Evolutionary conservation across 495 filamentous ascomycete species (phyloP), one percentile per base, ranked within the genome.

Genomic region (Amniculicola lignicola): DNA sequence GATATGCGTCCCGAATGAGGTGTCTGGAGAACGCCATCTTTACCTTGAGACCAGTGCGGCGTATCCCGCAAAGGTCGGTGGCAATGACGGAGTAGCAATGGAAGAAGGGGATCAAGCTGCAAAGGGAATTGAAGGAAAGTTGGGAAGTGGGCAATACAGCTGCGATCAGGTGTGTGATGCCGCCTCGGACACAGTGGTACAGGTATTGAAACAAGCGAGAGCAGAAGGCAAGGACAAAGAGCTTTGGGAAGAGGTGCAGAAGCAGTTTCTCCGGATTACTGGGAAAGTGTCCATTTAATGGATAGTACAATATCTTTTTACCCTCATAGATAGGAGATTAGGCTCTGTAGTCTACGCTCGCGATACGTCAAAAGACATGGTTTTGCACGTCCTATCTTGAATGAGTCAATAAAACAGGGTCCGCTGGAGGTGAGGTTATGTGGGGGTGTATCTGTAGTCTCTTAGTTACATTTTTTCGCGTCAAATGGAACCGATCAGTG

Each of bases 11-110:
- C 62, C 72, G 0, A 27, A 54, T 1, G 59, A 66, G 9, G 81
- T 82, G 67, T 70, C 70, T 39, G 82, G 80, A 0, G 75, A 82
- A 63, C 60, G 81, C 24, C 78, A 83, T 59, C 28, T 82, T 37
- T 84, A 73, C 51, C 52, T 79, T 4, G 71, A 49, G 41, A 60
- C 57, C 0, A 54, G 41, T 37, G 42, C 33, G 4, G n/a, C 33
- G 33, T 60, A 42, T 44, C 14, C 35, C 23, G 18, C 41, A n/a
- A 10, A 15, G 28, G 22, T 1, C 1, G 50, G 44, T 7, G 37
- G n/a, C 21, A 16, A 10, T 1, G 25, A 37, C 10, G 54, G 41
- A 2, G 31, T 51, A 14, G 39, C 16, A 10, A 27, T 31, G n/a
- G 38, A 29, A 19, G 33, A 25, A 3, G 35, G 41, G n/a, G 23